These are phyloP conservation scores for Globisporangium megalacanthum DNA, from an alignment of 352 stramenopile genomes.

Conservation along the genomic window DNA sequence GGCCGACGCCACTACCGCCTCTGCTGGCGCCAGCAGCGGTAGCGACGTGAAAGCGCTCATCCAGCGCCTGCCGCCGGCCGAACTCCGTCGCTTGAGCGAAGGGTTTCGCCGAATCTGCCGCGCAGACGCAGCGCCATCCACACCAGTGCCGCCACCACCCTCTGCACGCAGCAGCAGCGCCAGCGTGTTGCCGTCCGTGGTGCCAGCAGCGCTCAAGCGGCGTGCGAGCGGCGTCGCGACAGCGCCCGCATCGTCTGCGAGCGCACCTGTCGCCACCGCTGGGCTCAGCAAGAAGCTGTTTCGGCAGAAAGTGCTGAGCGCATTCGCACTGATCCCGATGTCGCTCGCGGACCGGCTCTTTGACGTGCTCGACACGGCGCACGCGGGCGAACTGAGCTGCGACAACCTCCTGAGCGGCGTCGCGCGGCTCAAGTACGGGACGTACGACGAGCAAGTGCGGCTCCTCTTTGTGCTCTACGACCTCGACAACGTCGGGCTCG, in stretches of 20 bases:
- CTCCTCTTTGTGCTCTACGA: conserved; percentile 86
- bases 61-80: conserved; percentile 40
- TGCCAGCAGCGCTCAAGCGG: conserved; percentile 2
- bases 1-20: conserved; percentile 10
- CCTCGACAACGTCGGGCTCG: conserved; percentile 47
- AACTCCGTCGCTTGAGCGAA: conserved; percentile 68
- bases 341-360: conserved; percentile 82
- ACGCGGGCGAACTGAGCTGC: conserved; percentile 53
- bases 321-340: conserved; percentile 76
- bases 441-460: conserved; percentile 64
- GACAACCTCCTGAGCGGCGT: conserved; percentile 63
- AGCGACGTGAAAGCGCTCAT: conserved; percentile 26
- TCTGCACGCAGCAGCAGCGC: conserved; percentile 16
- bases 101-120: conserved; percentile 70
- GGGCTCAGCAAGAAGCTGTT: conserved; percentile 69
- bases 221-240: conserved; percentile 3
- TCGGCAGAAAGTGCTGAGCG: conserved; percentile 68
- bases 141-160: conserved; percentile 12
- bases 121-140: conserved; percentile 20
- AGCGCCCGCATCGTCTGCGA: background rate
- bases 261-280: background rate
- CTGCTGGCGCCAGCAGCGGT: conserved; percentile 10
- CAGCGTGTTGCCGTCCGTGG: background rate
- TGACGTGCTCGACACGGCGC: conserved; percentile 75
- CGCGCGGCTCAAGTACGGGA: conserved; percentile 70